Conservation (phyloP, 257 asterid species). For the Solanum piurae region DNA sequence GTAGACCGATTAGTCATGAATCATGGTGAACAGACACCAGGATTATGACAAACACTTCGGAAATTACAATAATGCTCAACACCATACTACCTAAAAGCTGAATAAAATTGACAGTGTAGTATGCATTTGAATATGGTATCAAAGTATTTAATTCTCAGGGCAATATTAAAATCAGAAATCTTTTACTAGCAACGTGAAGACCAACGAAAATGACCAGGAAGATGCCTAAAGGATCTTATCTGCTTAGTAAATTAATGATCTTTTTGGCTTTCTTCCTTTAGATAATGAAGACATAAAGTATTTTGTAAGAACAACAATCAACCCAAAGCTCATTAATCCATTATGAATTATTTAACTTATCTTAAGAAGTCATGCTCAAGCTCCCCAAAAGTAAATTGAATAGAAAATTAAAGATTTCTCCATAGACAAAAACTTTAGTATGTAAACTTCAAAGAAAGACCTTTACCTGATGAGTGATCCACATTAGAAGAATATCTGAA, state of each 20-base stretch:
- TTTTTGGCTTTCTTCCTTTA: too few species aligned
- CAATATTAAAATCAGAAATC: neutral
- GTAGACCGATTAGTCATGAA: neutral
- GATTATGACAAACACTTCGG: neutral
- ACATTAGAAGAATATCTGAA: slow-evolving; percentile 72
- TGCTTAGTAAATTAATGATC: neutral
- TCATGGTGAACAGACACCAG: neutral
- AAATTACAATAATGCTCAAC: neutral
- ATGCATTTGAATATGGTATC: neutral
- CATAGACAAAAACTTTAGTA: neutral
- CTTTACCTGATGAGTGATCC: slow-evolving; percentile 76
- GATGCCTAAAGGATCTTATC: neutral
- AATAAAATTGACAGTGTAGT: neutral
- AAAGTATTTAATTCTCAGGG: neutral
- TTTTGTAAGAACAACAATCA: neutral
- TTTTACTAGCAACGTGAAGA: neutral
- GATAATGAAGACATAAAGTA: neutral
- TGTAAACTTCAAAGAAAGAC: neutral
- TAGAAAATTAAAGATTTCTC: neutral
- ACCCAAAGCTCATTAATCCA: neutral
- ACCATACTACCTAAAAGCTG: neutral
- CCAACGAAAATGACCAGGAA: neutral
- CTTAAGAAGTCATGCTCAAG: neutral
- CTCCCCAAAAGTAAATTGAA: neutral
- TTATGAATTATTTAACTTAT: neutral